A percentile compares a stretch with the other conserved stretches of the same genome.
Evolutionary conservation across 345 rosid species (phyloP).

Genomic region (Trapa incisa): DNA sequence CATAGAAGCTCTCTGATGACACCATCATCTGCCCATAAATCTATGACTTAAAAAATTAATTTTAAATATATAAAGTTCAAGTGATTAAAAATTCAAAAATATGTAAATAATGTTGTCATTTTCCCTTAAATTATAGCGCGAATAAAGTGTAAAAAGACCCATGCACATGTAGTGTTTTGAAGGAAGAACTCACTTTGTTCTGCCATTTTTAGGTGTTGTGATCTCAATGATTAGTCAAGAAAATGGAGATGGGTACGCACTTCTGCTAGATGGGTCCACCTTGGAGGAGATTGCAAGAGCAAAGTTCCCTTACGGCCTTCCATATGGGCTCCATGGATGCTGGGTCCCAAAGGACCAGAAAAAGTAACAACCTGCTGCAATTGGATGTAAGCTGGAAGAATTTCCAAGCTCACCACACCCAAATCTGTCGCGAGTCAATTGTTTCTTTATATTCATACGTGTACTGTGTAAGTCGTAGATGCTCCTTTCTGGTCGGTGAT

Average conservation of each 20-base stretch:
- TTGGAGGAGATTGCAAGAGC: slow-evolving; percentile 93
- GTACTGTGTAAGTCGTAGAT: neutral
- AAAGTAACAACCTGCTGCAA: neutral
- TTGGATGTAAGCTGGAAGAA: neutral
- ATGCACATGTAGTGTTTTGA: no score
- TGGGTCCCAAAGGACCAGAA: slow-evolving; percentile 55
- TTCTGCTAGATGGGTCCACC: slow-evolving; percentile 63
- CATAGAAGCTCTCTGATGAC: no score
- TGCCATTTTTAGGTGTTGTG: slow-evolving; percentile 44
- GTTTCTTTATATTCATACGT: neutral
- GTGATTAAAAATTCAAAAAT: no score
- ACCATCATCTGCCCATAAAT: no score
- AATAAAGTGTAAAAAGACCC: no score
- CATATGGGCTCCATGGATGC: slow-evolving; percentile 92
- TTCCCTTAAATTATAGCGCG: no score
- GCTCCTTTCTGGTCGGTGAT: neutral
- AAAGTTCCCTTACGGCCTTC: slow-evolving; percentile 83
- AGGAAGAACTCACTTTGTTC: neutral
- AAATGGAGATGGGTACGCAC: slow-evolving; percentile 74
- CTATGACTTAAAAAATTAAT: no score
- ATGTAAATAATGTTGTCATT: no score
- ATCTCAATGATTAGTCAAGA: slow-evolving; percentile 70
- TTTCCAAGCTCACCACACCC: no score
- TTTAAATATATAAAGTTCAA: no score
- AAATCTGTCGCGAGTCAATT: neutral